phyloP scores from a whole-genome alignment of 2,329 filamentous ascomycete genomes.

The Trichoderma sp. region DNA sequence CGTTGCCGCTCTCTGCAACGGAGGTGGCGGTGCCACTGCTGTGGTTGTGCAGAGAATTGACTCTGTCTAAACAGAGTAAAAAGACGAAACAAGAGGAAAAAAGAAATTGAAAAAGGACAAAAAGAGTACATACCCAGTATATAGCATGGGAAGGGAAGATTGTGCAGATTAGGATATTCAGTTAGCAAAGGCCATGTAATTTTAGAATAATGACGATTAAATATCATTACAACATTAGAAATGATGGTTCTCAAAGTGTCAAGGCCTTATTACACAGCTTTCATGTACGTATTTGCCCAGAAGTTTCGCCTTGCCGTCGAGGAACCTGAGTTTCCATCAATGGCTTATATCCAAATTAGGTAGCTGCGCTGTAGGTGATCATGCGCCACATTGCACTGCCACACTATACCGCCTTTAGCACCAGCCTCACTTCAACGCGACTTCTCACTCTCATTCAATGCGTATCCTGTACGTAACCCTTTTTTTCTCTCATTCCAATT shows the following conservation, averaged over 20 bases:
- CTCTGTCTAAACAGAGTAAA: slow-evolving; percentile 46
- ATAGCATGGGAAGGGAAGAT: not conserved
- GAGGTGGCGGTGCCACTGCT: slow-evolving; percentile 88
- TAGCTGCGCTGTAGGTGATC: not conserved
- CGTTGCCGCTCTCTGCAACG: slow-evolving; percentile 95
- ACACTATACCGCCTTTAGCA: slow-evolving; percentile 4
- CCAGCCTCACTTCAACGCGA: slow-evolving; percentile 24
- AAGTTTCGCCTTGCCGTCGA: no score
- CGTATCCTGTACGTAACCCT: not conserved
- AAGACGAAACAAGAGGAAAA: not conserved
- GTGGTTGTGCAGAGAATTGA: slow-evolving; percentile 87
- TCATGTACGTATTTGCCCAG: no score
- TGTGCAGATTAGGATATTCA: not conserved
- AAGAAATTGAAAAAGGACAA: not conserved
- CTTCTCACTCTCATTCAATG: slow-evolving; percentile 22
- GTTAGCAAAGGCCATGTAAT: slow-evolving; percentile 14
- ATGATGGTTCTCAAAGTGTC: not conserved
- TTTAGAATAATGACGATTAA: slow-evolving; percentile 14
- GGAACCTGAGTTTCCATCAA: not conserved
- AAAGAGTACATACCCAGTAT: not conserved
- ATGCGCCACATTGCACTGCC: slow-evolving; percentile 16
- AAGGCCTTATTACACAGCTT: not conserved
- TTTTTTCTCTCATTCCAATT: slow-evolving; percentile 10
- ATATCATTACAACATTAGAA: not conserved
- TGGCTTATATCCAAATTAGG: no score